Percentiles rank a stretch among this genome's conserved stretches.
Evolutionary conservation across 306 rosid species (phyloP).

Genomic region (Boehmeria nivea): DNA sequence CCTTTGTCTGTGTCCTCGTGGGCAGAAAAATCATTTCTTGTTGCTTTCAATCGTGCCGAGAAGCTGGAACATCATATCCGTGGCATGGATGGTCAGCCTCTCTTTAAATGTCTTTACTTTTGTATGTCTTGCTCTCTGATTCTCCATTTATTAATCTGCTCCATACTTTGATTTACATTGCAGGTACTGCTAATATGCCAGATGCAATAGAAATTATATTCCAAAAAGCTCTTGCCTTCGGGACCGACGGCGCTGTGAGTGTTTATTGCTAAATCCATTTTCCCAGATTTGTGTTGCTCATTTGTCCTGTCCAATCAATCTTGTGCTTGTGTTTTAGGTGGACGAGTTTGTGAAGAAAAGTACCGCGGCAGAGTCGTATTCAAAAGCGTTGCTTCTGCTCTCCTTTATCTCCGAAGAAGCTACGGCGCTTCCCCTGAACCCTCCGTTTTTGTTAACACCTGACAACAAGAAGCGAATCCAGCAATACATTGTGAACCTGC

Average conservation of each 20-base stretch:
- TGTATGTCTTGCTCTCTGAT: background rate
- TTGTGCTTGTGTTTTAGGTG: slow-evolving; percentile 41
- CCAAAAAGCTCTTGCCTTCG: slow-evolving; percentile 43
- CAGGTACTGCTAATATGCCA: slow-evolving; percentile 64
- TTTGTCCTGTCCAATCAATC: too few species aligned
- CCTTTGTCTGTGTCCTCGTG: slow-evolving; percentile 58
- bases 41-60: slow-evolving; percentile 67
- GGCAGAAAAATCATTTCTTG: slow-evolving; percentile 61
- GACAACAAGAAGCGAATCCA: slow-evolving; percentile 57
- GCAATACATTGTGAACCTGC: slow-evolving; percentile 52
- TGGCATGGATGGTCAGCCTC: slow-evolving; percentile 59
- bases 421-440: slow-evolving; percentile 55
- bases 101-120: background rate
- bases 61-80: slow-evolving; percentile 47
- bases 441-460: slow-evolving; percentile 56
- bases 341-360: slow-evolving; percentile 63
- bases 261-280: slow-evolving; percentile 4
- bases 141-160: slow-evolving; percentile 6
- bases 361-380: slow-evolving; percentile 54
- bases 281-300: background rate
- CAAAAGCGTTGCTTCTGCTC: slow-evolving; percentile 76
- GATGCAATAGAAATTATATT: slow-evolving; percentile 76
- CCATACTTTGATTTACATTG: background rate
- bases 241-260: slow-evolving; percentile 74
- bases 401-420: slow-evolving; percentile 79